Evolutionary conservation across 1,284 basidiomycete species (phyloP).

Genomic region (Neonothopanus nambi): DNA sequence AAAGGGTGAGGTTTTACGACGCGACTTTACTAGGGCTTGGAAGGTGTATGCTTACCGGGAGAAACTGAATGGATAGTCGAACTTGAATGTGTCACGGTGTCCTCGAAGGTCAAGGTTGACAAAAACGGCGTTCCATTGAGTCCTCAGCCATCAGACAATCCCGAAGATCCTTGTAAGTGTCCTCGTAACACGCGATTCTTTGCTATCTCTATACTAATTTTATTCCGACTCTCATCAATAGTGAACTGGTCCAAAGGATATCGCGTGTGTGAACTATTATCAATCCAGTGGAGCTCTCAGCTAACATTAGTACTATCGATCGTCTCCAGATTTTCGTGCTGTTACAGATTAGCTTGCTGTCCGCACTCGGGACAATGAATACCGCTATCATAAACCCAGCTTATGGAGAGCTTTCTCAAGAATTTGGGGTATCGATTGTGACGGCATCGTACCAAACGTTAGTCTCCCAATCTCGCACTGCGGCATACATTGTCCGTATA

Average conservation of each 20-base stretch:
- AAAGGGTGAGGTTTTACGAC: too few relatives aligned
- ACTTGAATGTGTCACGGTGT: too few relatives aligned
- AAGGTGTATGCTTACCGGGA: too few relatives aligned
- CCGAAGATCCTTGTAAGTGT: slow-evolving; percentile 8
- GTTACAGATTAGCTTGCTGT: slow-evolving; percentile 17
- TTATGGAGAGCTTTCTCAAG: slow-evolving; percentile 26
- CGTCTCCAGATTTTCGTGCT: slow-evolving; percentile 11
- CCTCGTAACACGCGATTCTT: too few relatives aligned
- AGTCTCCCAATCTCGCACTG: background rate
- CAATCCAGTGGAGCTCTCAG: too few relatives aligned
- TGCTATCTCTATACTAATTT: too few relatives aligned
- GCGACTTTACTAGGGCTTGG: too few relatives aligned
- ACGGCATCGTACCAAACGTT: slow-evolving; percentile 12
- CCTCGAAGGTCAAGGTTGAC: slow-evolving; percentile 1
- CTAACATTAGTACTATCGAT: background rate
- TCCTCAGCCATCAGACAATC: slow-evolving; percentile 9
- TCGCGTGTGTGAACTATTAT: background rate
- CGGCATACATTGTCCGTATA: background rate
- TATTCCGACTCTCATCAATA: background rate
- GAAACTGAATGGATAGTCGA: too few relatives aligned
- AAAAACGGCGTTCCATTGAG: slow-evolving; percentile 7
- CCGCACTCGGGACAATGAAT: slow-evolving; percentile 28
- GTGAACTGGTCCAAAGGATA: slow-evolving; percentile 1
- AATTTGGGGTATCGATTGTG: slow-evolving; percentile 5
- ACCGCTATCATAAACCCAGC: slow-evolving; percentile 33